phyloP scores from a whole-genome alignment of 1,284 basidiomycete genomes.

The Malassezia globosa region DNA sequence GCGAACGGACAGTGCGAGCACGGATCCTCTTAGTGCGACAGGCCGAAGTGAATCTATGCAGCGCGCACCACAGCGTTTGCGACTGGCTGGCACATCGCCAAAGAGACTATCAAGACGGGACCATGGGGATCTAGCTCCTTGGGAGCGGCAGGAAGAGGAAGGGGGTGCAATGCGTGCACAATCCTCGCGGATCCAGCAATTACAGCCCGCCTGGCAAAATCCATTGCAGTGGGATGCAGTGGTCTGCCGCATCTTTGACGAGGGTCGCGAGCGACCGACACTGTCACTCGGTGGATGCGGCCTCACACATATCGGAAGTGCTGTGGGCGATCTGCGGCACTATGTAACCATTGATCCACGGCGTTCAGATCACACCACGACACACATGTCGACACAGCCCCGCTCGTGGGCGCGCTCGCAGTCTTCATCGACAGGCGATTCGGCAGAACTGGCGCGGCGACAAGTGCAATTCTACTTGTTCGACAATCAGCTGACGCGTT shows the following conservation, averaged over 20 bases:
- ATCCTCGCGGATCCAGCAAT: neutral
- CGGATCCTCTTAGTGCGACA: conserved; percentile 20
- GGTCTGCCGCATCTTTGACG: conserved; percentile 18
- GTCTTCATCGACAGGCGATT: no score
- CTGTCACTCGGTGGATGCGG: conserved; percentile 14
- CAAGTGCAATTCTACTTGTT: conserved; percentile 19
- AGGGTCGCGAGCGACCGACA: conserved; percentile 13
- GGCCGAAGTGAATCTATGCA: neutral
- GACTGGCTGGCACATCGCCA: conserved; percentile 15
- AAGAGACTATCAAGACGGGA: conserved; percentile 5
- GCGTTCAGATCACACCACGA: conserved; percentile 4
- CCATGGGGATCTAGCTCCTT: neutral
- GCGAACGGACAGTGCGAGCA: conserved; percentile 18
- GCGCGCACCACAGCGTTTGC: conserved; percentile 7
- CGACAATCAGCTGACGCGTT: conserved; percentile 29
- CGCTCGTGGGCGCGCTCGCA: no score
- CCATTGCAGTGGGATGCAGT: conserved; percentile 10
- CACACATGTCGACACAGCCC: neutral
- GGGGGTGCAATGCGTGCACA: neutral
- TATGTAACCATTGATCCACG: conserved; percentile 23
- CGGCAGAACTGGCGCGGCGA: neutral
- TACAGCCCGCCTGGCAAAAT: neutral
- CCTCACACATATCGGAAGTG: conserved; percentile 14
- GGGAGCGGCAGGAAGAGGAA: neutral
- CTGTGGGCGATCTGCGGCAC: conserved; percentile 23